Base-by-base conservation (phyloP, 257 asterid genomes). In the Solanum pimpinellifolium region DNA sequence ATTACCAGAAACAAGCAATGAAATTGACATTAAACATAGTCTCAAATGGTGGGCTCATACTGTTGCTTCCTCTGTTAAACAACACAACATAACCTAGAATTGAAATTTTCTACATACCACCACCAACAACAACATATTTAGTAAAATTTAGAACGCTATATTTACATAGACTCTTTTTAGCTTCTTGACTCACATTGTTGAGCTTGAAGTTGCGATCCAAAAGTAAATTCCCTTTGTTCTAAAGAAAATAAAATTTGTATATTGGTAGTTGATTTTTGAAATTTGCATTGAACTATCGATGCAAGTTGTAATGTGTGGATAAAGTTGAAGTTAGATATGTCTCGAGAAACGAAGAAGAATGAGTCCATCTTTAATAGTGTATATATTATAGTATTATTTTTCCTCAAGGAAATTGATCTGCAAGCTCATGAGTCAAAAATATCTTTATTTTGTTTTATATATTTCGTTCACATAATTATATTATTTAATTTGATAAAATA, bases 21-120 rank as follows among this genome's bases (percentile, higher is more conserved):
- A 93, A 39, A 88, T 90, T 66, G 90, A 83, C 59, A 90, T 92
- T 78, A 93, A 93, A 88, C 88, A 91, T 41, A 92, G 87, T 81
- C 93, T 94, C 29, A 94, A 88, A 86, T 68, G 77, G 91, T 94
- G 98, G 98, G 98, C 98, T 88, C 96, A 92, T 42, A 82, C 85
- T 86, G 98, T 94, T 91, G 96, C 98, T 87, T 90, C 95, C n/a
- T 52, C 89, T 41, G 88, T 91, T 81, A 90, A 83, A 87, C 84
- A 46, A 46, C 41, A 27, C 16, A 78, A 9, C 41, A 25, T 7
- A 77, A 35, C 4, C 59, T 76, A 42, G 15, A 42, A 44, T 9
- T 77, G 9, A 44, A 25, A 25, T 6, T 13, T 21, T 21, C 29
- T 9, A 1, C 12, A 1, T 11, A 60, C 4, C 15, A 60, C 23